Evolutionary conservation across 2,329 filamentous ascomycete genomes (phyloP).

Genomic region (Diaporthe longicolla): DNA sequence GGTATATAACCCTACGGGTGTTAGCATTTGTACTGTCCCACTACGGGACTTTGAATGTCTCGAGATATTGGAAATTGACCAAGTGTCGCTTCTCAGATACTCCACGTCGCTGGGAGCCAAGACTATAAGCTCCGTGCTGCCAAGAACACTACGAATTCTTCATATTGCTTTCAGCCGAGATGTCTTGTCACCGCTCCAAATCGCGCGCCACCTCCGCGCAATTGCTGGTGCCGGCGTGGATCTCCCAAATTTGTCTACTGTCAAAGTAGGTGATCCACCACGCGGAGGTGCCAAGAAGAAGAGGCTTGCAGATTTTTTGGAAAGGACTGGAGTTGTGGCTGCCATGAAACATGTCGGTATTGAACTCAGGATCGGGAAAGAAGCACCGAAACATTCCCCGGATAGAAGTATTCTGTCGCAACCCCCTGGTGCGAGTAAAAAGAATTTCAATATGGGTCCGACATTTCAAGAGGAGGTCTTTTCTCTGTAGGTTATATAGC

Average conservation of each 20-base stretch:
- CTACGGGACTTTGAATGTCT: neutral
- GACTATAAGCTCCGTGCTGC: neutral
- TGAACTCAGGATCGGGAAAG: neutral
- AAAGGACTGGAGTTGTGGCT: neutral
- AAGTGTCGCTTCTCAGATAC: neutral
- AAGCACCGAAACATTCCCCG: too few species aligned
- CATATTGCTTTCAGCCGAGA: neutral
- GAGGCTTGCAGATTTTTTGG: neutral
- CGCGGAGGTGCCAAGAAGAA: neutral
- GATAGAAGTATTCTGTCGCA: too few species aligned
- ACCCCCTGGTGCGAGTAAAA: too few species aligned
- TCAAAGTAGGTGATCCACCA: neutral
- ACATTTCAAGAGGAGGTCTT: neutral
- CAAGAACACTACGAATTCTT: neutral
- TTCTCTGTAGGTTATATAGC: neutral
- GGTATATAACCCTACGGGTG: neutral
- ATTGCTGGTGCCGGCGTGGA: neutral
- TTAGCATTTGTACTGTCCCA: neutral
- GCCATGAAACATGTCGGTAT: neutral
- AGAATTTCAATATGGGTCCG: too few species aligned
- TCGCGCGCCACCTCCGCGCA: neutral
- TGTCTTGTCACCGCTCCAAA: too few species aligned
- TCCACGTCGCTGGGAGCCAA: neutral
- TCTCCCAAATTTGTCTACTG: neutral
- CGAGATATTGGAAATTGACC: slow-evolving; percentile 1